phyloP scores from a whole-genome alignment of 2,329 filamentous ascomycete species.

The Fusarium concolor region DNA sequence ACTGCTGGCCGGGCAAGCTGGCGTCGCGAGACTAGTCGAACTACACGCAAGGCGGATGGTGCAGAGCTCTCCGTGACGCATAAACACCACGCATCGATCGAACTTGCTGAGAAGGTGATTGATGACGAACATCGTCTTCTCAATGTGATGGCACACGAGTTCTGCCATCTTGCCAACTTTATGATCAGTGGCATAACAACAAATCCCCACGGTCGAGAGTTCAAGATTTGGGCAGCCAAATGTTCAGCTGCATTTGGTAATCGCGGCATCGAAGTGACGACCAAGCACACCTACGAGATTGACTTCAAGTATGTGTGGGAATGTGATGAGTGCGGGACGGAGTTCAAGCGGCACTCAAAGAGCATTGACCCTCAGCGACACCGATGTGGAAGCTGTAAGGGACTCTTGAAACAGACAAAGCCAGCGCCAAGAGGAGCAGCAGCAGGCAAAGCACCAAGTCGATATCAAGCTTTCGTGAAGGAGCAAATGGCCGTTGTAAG shows the following conservation, averaged over 20 bases:
- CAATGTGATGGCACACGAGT: constrained; percentile 96
- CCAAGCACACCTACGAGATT: constrained; percentile 89
- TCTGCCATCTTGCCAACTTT: constrained; percentile 93
- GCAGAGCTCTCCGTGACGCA: constrained; percentile 48
- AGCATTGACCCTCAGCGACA: constrained; percentile 80
- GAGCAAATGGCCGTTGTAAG: constrained; percentile 73
- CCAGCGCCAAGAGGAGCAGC: constrained; percentile 67
- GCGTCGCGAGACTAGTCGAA: constrained; percentile 68
- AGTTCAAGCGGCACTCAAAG: constrained; percentile 87
- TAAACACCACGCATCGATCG: constrained; percentile 79
- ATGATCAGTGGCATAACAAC: constrained; percentile 82
- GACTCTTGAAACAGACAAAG: constrained; percentile 78
- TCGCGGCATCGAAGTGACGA: constrained; percentile 81
- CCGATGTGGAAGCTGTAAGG: constrained; percentile 82
- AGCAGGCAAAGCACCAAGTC: constrained; percentile 47
- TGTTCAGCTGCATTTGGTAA: constrained; percentile 67
- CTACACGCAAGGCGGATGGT: constrained; percentile 45
- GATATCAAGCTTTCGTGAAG: constrained; percentile 69
- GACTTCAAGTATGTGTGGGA: constrained; percentile 93
- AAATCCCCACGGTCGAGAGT: constrained; percentile 85
- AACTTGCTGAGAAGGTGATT: constrained; percentile 90
- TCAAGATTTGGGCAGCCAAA: constrained; percentile 78
- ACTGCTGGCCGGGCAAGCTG: constrained; percentile 82
- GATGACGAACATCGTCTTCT: constrained; percentile 80
- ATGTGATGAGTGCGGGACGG: constrained; percentile 74